These are phyloP conservation scores for Trametes pubescens DNA, from an alignment of 1,284 basidiomycete genomes.

Conservation along the genomic window DNA sequence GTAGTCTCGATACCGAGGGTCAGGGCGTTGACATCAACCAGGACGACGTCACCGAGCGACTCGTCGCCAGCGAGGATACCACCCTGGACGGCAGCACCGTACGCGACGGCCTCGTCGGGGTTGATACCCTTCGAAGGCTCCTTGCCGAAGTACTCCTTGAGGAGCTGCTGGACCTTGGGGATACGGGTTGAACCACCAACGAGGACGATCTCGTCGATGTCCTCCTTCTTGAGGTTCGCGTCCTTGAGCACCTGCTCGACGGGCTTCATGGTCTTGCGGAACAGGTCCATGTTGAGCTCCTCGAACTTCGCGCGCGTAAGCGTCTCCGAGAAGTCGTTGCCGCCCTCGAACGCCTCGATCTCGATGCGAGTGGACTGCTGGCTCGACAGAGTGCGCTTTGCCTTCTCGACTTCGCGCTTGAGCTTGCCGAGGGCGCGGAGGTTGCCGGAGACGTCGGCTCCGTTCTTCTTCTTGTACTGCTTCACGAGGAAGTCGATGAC, in stretches of 20 bases:
- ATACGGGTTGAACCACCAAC: slow-evolving; percentile 99
- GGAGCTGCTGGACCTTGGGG: slow-evolving; percentile 96
- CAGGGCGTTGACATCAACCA: slow-evolving; percentile 95
- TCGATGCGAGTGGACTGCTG: slow-evolving; percentile 80
- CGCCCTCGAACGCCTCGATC: slow-evolving; percentile 89
- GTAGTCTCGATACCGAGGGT: slow-evolving; percentile 99
- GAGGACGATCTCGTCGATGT: slow-evolving; percentile 91
- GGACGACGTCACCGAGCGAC: slow-evolving; percentile 85
- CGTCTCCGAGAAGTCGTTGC: slow-evolving; percentile 97
- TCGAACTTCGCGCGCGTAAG: slow-evolving; percentile 99
- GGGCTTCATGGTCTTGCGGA: slow-evolving; percentile 99
- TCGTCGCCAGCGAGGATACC: slow-evolving; percentile 94
- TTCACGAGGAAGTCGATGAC: slow-evolving; percentile 94
- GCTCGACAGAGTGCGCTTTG: slow-evolving; percentile 94
- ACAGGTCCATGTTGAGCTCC: slow-evolving; percentile 98
- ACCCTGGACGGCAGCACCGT: slow-evolving; percentile 80
- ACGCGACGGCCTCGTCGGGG: slow-evolving; percentile 78
- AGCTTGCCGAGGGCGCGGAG: slow-evolving; percentile 95
- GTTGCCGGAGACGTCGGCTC: slow-evolving; percentile 88
- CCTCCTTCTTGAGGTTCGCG: slow-evolving; percentile 97
- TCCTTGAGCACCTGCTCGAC: slow-evolving; percentile 99
- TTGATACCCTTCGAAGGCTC: slow-evolving; percentile 95
- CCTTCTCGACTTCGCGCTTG: slow-evolving; percentile 98
- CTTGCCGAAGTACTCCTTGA: slow-evolving; percentile 95
- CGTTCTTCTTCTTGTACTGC: slow-evolving; percentile 95